Percentiles rank a stretch among this genome's conserved stretches.
phyloP scores from a whole-genome alignment of 23 red algal species.

The Agarophyton chilense region DNA sequence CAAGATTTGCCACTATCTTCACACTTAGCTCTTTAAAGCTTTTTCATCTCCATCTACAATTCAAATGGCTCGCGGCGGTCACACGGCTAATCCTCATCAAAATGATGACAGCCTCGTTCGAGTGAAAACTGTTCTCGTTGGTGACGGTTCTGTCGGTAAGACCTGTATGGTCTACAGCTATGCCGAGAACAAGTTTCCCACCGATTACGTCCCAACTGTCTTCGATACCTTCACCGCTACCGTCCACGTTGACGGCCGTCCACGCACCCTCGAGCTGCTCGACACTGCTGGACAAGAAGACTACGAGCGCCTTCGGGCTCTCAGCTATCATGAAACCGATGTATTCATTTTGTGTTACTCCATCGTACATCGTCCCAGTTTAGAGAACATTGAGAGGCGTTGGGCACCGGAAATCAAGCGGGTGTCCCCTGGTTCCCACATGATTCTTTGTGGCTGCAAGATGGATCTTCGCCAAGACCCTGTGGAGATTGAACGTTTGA shows the following conservation, averaged over 20 bases:
- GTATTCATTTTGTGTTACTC: slow-evolving; percentile 96
- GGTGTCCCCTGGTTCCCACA: slow-evolving; percentile 69
- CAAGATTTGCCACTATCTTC: background rate
- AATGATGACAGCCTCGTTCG: slow-evolving; percentile 60
- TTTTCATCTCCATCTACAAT: background rate
- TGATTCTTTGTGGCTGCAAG: slow-evolving; percentile 96
- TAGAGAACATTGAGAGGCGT: slow-evolving; percentile 88
- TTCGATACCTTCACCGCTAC: slow-evolving; percentile 97
- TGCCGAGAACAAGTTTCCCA: slow-evolving; percentile 93
- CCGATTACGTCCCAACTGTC: slow-evolving; percentile 94
- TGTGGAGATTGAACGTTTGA: slow-evolving; percentile 76
- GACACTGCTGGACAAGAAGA: slow-evolving; percentile 99
- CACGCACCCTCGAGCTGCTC: slow-evolving; percentile 85
- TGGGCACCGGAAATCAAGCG: slow-evolving; percentile 94
- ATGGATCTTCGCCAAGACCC: slow-evolving; percentile 88
- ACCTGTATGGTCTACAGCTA: slow-evolving; percentile 98
- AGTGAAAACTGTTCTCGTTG: slow-evolving; percentile 95
- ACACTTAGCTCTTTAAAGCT: background rate
- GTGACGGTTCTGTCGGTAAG: slow-evolving; percentile 97
- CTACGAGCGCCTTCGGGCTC: slow-evolving; percentile 91
- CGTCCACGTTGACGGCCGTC: slow-evolving; percentile 88
- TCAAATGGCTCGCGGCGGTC: slow-evolving; percentile 59
- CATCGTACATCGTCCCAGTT: slow-evolving; percentile 81
- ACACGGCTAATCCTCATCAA: slow-evolving; percentile 12
- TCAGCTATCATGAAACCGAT: slow-evolving; percentile 88